Evolutionary conservation across 306 rosid genomes (phyloP).

Genomic region (Boehmeria nivea): DNA sequence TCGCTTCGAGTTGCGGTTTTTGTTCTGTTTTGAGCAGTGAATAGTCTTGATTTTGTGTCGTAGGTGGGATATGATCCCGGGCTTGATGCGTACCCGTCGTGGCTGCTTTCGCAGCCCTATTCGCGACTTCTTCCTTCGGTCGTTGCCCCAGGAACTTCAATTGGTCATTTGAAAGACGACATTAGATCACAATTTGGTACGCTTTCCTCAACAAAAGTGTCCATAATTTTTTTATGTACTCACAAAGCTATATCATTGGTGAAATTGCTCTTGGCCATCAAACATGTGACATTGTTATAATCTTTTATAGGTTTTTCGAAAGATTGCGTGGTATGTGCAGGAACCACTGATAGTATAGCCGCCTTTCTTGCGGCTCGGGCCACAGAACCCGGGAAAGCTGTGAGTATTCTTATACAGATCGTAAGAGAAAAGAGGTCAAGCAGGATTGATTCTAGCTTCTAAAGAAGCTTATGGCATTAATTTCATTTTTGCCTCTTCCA

Average conservation of each 20-base stretch:
- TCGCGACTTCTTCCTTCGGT: slow-evolving; percentile 71
- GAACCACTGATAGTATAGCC: slow-evolving; percentile 97
- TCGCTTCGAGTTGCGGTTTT: no score
- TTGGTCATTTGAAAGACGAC: slow-evolving; percentile 59
- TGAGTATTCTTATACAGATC: slow-evolving; percentile 18
- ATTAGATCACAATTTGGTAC: slow-evolving; percentile 49
- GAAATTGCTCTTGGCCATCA: neutral
- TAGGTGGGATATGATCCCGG: slow-evolving; percentile 98
- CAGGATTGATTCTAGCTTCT: no score
- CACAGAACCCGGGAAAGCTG: slow-evolving; percentile 81
- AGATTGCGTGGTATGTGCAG: slow-evolving; percentile 72
- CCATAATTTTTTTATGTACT: no score
- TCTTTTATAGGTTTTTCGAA: slow-evolving; percentile 55
- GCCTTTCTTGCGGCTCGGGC: slow-evolving; percentile 93
- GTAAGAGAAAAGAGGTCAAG: no score
- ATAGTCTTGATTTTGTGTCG: slow-evolving; percentile 17
- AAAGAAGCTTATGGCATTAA: no score
- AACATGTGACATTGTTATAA: neutral
- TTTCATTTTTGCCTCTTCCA: no score
- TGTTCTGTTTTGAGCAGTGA: no score
- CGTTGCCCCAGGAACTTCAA: slow-evolving; percentile 77
- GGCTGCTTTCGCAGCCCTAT: slow-evolving; percentile 75
- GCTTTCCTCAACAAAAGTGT: no score
- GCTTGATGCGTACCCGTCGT: slow-evolving; percentile 70
- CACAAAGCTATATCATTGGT: no score